A percentile compares a stretch with the other conserved stretches of the same genome.
phyloP scores from a whole-genome alignment of 306 rosid genomes.

The Abrus pulchellus region DNA sequence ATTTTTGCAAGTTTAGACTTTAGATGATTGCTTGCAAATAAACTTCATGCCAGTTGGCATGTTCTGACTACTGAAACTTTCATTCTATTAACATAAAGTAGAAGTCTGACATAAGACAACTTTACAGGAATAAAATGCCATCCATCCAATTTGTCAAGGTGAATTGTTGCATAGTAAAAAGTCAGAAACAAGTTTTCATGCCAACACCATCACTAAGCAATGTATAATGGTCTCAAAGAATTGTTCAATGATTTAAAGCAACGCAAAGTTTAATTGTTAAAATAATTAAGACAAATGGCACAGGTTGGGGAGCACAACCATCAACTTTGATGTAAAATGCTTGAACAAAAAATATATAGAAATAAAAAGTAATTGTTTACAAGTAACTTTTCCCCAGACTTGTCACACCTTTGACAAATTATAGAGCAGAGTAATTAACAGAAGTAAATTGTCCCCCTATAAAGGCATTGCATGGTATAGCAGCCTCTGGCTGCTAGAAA shows the following conservation, averaged over 20 bases:
- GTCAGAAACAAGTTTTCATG: not conserved
- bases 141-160: not conserved
- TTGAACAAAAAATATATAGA: not conserved
- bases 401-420: slow-evolving; percentile 1
- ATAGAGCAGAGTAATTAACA: not conserved
- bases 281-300: not conserved
- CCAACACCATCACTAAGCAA: not conserved
- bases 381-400: not conserved
- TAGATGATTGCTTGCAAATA: slow-evolving; percentile 15
- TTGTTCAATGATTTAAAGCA: not conserved
- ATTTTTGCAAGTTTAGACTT: not conserved
- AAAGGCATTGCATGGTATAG: not conserved
- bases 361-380: not conserved
- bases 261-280: not conserved
- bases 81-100: not conserved
- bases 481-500: not conserved
- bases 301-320: slow-evolving; percentile 11
- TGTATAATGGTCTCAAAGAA: slow-evolving; percentile 8
- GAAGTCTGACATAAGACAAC: not conserved
- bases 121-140: not conserved
- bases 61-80: not conserved
- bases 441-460: not conserved
- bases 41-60: not conserved
- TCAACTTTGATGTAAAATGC: not conserved
- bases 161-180: not conserved